phyloP scores from a whole-genome alignment of 1,284 basidiomycete genomes.

The Sparassis latifolia region DNA sequence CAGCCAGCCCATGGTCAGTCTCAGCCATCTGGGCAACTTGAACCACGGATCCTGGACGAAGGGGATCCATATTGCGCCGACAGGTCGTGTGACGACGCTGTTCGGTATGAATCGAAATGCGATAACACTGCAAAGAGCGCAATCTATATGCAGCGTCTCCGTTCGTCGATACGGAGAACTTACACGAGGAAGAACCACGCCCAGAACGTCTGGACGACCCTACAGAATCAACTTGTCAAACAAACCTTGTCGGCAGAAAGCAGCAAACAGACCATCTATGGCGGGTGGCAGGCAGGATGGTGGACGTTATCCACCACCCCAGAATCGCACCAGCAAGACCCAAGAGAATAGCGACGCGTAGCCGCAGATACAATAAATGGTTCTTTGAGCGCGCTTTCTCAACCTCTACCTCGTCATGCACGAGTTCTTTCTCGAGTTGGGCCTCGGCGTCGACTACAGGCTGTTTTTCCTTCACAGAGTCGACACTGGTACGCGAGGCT shows the following conservation, averaged over 20 bases:
- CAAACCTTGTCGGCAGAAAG: no score
- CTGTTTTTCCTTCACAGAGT: conserved; percentile 23
- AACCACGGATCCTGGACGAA: conserved; percentile 64
- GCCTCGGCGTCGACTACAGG: conserved; percentile 23
- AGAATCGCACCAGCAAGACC: conserved; percentile 55
- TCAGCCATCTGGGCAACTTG: conserved; percentile 47
- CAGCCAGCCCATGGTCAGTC: conserved; percentile 66
- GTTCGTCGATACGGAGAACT: conserved; percentile 16
- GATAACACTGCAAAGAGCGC: conserved; percentile 41
- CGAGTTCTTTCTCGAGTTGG: conserved; percentile 15
- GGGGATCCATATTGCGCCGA: conserved; percentile 61
- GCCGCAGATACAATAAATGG: conserved; percentile 18
- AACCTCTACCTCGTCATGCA: conserved; percentile 19
- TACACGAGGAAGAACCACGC: conserved; percentile 76
- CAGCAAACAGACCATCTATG: conserved; percentile 51
- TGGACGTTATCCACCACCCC: conserved; percentile 79
- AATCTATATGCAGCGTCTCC: background rate
- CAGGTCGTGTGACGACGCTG: conserved; percentile 56
- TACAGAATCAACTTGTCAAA: conserved; percentile 15
- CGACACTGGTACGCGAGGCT: conserved; percentile 14
- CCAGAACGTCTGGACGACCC: conserved; percentile 75
- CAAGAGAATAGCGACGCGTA: conserved; percentile 40
- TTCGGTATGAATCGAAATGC: conserved; percentile 77
- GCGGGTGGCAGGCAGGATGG: conserved; percentile 58
- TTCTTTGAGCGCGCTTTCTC: conserved; percentile 14